Evolutionary conservation across 768 basidiomycete species (phyloP).

Genomic region (Daedaleopsis nitida): DNA sequence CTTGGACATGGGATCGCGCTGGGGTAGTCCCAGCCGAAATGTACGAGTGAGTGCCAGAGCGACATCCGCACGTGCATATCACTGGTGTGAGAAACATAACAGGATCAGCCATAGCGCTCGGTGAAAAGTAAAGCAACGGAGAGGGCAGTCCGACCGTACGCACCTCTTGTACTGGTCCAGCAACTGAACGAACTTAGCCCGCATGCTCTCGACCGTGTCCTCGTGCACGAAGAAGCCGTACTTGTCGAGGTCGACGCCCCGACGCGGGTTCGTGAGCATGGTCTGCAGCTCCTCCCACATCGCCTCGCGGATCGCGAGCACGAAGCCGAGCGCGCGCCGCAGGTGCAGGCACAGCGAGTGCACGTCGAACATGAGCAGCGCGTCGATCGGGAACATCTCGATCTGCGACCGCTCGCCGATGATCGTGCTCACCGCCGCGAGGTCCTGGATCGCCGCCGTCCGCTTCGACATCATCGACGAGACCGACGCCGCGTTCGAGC

Average conservation of each 20-base stretch:
- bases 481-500: not conserved
- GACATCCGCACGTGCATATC: slow-evolving; percentile 30
- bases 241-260: slow-evolving; percentile 4
- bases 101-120: not conserved
- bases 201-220: slow-evolving; percentile 19
- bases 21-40: slow-evolving; percentile 28
- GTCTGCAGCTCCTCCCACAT: slow-evolving; percentile 32
- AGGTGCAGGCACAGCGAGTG: slow-evolving; percentile 27
- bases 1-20: slow-evolving; percentile 24
- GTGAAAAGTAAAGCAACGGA: too few species aligned
- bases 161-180: slow-evolving; percentile 28
- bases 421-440: slow-evolving; percentile 11
- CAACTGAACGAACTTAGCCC: slow-evolving; percentile 24
- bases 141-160: not conserved
- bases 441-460: slow-evolving; percentile 10
- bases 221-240: slow-evolving; percentile 23
- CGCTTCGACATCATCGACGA: slow-evolving; percentile 3
- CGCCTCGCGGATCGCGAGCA: slow-evolving; percentile 27
- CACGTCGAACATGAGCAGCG: slow-evolving; percentile 16
- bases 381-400: slow-evolving; percentile 24
- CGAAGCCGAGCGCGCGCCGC: slow-evolving; percentile 25
- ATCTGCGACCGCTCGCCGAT: slow-evolving; percentile 12
- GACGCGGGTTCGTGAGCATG: slow-evolving; percentile 6
- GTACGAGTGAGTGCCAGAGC: slow-evolving; percentile 27
- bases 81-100: slow-evolving; percentile 1